Conservation (phyloP, 1,139 yeast genomes). For the Yamadazyma blattariae region DNA sequence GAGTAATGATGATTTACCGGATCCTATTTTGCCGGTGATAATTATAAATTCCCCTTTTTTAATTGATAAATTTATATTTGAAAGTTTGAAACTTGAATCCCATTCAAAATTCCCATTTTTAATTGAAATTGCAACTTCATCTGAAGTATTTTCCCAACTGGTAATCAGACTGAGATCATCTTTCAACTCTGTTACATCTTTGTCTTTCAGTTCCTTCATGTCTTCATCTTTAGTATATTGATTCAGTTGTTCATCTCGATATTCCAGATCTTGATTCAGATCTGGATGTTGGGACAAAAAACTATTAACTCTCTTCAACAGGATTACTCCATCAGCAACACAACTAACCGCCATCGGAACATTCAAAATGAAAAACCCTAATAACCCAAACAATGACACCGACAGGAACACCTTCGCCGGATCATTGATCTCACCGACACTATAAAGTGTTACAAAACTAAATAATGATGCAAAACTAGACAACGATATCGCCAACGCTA, state of each 20-base stretch:
- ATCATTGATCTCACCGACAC: slow-evolving; percentile 36
- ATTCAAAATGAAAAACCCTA: slow-evolving; percentile 51
- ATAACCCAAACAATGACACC: slow-evolving; percentile 66
- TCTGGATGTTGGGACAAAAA: too few species aligned
- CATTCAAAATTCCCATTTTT: slow-evolving; percentile 31
- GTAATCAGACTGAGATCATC: too few species aligned
- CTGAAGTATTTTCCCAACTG: too few species aligned
- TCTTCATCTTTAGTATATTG: too few species aligned
- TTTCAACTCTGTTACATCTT: too few species aligned
- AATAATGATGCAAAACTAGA: slow-evolving; percentile 69
- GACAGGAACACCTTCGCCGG: slow-evolving; percentile 82
- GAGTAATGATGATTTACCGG: slow-evolving; percentile 67
- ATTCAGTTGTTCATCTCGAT: too few species aligned
- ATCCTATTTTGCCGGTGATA: slow-evolving; percentile 64
- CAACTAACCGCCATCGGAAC: slow-evolving; percentile 71
- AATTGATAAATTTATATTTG: slow-evolving; percentile 38
- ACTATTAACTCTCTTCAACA: too few species aligned
- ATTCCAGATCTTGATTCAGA: too few species aligned
- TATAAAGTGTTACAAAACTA: slow-evolving; percentile 69
- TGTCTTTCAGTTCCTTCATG: too few species aligned
- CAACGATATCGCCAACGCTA: too few species aligned
- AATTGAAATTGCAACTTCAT: slow-evolving; percentile 13
- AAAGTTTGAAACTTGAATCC: slow-evolving; percentile 27
- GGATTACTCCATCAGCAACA: too few species aligned
- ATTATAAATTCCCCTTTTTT: slow-evolving; percentile 60